Base-by-base conservation (phyloP, 768 basidiomycete species). In the Flagelloscypha sp. region DNA sequence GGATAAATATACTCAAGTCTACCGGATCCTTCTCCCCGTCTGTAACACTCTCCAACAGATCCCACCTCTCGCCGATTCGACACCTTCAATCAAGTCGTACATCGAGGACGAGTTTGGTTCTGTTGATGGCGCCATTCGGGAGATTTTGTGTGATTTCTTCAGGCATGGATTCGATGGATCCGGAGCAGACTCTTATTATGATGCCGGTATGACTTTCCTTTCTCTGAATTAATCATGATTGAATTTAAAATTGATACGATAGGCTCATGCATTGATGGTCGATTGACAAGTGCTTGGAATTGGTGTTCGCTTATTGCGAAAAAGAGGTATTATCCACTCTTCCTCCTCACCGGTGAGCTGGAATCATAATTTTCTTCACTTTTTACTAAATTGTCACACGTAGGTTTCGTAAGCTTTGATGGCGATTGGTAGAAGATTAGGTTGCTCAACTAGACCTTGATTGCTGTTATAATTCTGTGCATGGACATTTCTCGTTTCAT, bases 1-100 rank as follows among this genome's bases (percentile, higher is more conserved):
- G 72, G 72, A 90, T 70, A 90, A 90, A 53, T 90, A 90, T 59
- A 86, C 86, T 9, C 87, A 90, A 53, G 83, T 90, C 31, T 90
- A 89, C 59, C 82, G 87, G 46, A 90, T 90, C 50, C 74, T 89
- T 15, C 67, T 89, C 17, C 87, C 87, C 4, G 83, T 90, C 39
- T 88, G 84, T 63, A 89, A 82, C 46, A 76, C 84, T 19, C 70
- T 90, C 35, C 65, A 68, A 3, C 79, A 86, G 43, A 82, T 89
- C 40, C 76, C 81, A 10, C 48, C 50, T n/a, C 60, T 89, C 15
- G 63, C 67, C 6, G n/a, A n/a, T n/a, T 61, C 72, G 33, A 85
- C 79, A 44, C 83, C 84, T 11, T 79, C 83, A 7, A 49, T 90
- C 21, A 67, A 65, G 17, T 74, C 76, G 15, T 89, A 86, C 54